Conservation (phyloP, 2,329 filamentous ascomycete species). For the Aureobasidium subglaciale region DNA sequence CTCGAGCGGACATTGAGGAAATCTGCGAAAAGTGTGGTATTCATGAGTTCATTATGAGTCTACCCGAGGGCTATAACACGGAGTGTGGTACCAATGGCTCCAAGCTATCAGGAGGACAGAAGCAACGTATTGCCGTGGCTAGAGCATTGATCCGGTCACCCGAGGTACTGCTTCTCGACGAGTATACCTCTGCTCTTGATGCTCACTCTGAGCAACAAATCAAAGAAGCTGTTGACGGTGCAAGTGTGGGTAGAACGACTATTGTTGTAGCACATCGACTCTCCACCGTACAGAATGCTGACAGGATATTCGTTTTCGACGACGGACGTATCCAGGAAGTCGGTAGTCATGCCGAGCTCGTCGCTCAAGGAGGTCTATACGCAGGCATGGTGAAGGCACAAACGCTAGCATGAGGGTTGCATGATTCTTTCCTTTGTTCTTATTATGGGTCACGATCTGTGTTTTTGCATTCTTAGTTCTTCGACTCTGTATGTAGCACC, state of each 20-base stretch:
- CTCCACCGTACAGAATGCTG: conserved; percentile 69
- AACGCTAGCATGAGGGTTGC: conserved; percentile 22
- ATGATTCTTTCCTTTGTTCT: not conserved
- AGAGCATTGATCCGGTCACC: conserved; percentile 41
- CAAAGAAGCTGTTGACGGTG: conserved; percentile 35
- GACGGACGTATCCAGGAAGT: conserved; percentile 55
- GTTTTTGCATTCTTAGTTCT: not conserved
- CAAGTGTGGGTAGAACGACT: conserved; percentile 48
- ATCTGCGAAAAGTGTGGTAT: conserved; percentile 38
- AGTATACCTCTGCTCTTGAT: conserved; percentile 41
- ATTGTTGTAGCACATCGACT: conserved; percentile 72
- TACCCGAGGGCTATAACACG: conserved; percentile 42
- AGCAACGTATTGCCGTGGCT: conserved; percentile 40
- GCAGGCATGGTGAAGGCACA: conserved; percentile 32
- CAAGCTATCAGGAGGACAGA: conserved; percentile 39
- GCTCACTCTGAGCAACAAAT: conserved; percentile 39
- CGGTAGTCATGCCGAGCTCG: conserved; percentile 55
- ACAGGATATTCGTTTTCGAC: conserved; percentile 73
- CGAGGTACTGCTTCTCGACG: conserved; percentile 40
- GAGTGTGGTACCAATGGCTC: conserved; percentile 37
- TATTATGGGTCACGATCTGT: not conserved
- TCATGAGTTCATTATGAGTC: conserved; percentile 41
- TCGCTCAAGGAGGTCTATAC: conserved; percentile 41
- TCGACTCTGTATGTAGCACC: not conserved
- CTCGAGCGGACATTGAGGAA: conserved; percentile 25